Evolutionary conservation across 148 eudicot genomes (phyloP).

Genomic region (Pouteria glomerata): DNA sequence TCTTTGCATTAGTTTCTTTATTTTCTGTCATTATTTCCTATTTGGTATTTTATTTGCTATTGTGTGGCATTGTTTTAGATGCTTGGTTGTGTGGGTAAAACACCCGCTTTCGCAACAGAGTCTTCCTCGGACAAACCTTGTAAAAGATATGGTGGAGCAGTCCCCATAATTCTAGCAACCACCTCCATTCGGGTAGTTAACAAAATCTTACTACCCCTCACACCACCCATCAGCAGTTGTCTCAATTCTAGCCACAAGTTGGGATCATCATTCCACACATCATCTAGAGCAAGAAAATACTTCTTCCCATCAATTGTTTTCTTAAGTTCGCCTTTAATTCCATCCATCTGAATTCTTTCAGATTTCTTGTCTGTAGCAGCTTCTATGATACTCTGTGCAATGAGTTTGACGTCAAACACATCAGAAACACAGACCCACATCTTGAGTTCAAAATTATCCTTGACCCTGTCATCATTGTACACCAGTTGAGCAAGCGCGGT

Average conservation of each 20-base stretch:
- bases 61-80: no score
- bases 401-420: neutral
- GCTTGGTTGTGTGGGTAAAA: no score
- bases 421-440: constrained; percentile 17
- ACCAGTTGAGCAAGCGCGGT: neutral
- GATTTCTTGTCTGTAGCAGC: neutral
- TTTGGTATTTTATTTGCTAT: no score
- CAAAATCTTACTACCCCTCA: constrained; percentile 10
- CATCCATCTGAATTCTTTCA: neutral
- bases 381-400: neutral
- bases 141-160: neutral
- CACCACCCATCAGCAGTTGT: neutral
- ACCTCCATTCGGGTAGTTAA: neutral
- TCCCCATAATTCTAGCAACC: neutral
- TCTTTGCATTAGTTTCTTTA: no score
- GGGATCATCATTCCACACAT: neutral
- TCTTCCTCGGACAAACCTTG: neutral
- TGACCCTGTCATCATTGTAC: neutral
- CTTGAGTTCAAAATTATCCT: neutral
- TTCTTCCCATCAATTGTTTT: neutral
- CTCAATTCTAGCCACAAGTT: neutral
- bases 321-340: neutral
- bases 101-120: no score
- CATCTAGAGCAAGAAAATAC: constrained; percentile 13
- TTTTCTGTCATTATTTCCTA: no score